Percentiles rank a stretch among this genome's conserved stretches.
Conservation (phyloP, 208 protist genomes). For the Trypanosoma lewisi region DNA sequence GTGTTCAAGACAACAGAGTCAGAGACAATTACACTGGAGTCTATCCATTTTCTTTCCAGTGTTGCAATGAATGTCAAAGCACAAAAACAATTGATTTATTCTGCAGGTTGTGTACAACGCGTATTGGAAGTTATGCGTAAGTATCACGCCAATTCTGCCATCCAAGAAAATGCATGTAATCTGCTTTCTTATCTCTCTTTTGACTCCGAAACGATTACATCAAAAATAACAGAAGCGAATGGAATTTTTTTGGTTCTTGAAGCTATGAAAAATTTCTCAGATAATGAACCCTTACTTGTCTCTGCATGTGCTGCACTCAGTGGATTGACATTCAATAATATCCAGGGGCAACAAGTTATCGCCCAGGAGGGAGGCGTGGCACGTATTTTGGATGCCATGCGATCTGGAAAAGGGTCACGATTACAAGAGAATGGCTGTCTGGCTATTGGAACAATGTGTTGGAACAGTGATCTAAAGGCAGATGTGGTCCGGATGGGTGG, state of each 20-base stretch:
- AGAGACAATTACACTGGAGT: slow-evolving; percentile 62
- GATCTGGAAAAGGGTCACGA: slow-evolving; percentile 63
- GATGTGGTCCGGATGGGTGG: slow-evolving; percentile 81
- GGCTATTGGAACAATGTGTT: slow-evolving; percentile 90
- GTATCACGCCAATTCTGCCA: slow-evolving; percentile 52
- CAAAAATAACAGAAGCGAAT: slow-evolving; percentile 68
- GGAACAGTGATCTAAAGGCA: slow-evolving; percentile 89
- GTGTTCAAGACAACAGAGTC: slow-evolving; percentile 67
- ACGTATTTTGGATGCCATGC: slow-evolving; percentile 83
- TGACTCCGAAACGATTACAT: slow-evolving; percentile 88
- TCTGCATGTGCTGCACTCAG: slow-evolving; percentile 83
- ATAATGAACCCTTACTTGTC: slow-evolving; percentile 82
- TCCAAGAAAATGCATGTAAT: slow-evolving; percentile 83
- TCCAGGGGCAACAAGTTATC: slow-evolving; percentile 75
- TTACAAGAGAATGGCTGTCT: slow-evolving; percentile 89
- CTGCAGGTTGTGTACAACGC: slow-evolving; percentile 69
- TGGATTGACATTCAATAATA: slow-evolving; percentile 86
- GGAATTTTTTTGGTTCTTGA: slow-evolving; percentile 74
- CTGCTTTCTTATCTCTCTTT: slow-evolving; percentile 91
- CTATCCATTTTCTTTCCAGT: slow-evolving; percentile 75
- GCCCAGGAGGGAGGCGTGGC: slow-evolving; percentile 71
- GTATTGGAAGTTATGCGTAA: slow-evolving; percentile 76
- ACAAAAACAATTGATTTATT: slow-evolving; percentile 75
- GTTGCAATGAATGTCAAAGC: slow-evolving; percentile 87
- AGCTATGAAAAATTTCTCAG: slow-evolving; percentile 78